Evolutionary conservation across 352 stramenopile species (phyloP), one percentile per base, ranked within the genome.

Genomic region (Phytophthora sojae): DNA sequence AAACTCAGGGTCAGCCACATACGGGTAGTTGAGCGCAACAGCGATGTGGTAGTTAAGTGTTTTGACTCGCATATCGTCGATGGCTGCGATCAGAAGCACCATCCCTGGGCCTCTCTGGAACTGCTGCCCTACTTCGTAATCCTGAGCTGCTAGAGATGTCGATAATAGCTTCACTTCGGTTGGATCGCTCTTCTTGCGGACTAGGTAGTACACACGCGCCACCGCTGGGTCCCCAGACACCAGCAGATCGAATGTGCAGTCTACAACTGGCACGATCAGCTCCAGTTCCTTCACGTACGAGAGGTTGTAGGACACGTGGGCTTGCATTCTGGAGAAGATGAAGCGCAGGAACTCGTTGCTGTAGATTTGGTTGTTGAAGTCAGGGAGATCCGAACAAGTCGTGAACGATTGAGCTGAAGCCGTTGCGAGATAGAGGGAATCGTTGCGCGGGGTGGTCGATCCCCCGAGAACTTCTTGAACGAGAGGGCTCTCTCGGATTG

Each of bases 391-490:
- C n/a, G 59, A 69, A 35, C 77, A 83, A n/a, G 44, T 58, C 0
- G 65, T 65, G 26, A 76, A 73, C 14, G 71, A 78, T 14, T 64
- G 57, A 2, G 61, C 61, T 12, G 56, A 66, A 0, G 71, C 62
- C 1, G 57, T 75, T 6, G 70, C 57, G 15, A 89, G 69, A 52
- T 83, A 89, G n/a, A 88, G 30, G 0, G 82, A 65, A n/a, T 76
- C 70, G 9, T 76, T 75, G 32, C 71, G 69, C 8, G 71, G 71
- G 1, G 50, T 42, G 0, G 76, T 85, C 6, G 67, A 64, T 23
- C 74, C 66, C 3, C 45, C 57, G 0, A 88, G 65, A 0, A 61
- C 53, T 17, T 79, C 0, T 25, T 58, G 61, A 2, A 90, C 55
- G 4, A 88, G 68, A 6, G 66, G 66, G 2, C 81, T 88, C 14